A percentile compares a stretch with the other conserved stretches of the same genome.
These are phyloP conservation scores for Penicillium pulvis DNA, from an alignment of 495 filamentous ascomycete species.

Conservation along the genomic window DNA sequence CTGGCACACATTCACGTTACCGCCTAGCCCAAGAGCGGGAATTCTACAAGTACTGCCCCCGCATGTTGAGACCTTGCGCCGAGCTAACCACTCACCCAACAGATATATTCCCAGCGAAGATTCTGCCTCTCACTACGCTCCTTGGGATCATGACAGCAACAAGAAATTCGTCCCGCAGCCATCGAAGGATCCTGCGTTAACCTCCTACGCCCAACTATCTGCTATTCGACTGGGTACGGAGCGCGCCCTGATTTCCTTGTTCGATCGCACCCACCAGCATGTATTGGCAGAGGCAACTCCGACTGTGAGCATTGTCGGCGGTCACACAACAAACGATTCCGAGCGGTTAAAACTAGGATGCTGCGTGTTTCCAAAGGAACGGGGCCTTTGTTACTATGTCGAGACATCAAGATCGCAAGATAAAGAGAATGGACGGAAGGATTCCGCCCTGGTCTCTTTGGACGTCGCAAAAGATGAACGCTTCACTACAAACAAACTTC, in stretches of 20 bases:
- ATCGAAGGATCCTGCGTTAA: slow-evolving; percentile 57
- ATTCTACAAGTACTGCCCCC: slow-evolving; percentile 6
- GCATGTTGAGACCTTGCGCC: neutral
- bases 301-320: slow-evolving; percentile 39
- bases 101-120: slow-evolving; percentile 24
- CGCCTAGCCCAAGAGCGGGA: slow-evolving; percentile 5
- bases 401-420: slow-evolving; percentile 5
- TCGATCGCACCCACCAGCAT: slow-evolving; percentile 56
- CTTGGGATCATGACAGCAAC: slow-evolving; percentile 19
- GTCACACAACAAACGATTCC: slow-evolving; percentile 15
- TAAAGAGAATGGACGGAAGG: neutral
- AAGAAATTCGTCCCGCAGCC: slow-evolving; percentile 19
- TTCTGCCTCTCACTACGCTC: slow-evolving; percentile 4
- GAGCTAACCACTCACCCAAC: neutral
- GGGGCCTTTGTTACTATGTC: slow-evolving; percentile 48
- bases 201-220: slow-evolving; percentile 62
- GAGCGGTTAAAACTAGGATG: slow-evolving; percentile 44
- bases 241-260: slow-evolving; percentile 58
- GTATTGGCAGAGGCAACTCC: slow-evolving; percentile 61
- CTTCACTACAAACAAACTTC: neutral
- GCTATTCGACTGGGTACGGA: slow-evolving; percentile 52
- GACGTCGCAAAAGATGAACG: slow-evolving; percentile 29
- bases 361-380: slow-evolving; percentile 41
- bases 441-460: slow-evolving; percentile 8
- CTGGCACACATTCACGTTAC: neutral